Base-by-base conservation (phyloP, 1,284 basidiomycete species). In the Austroboletus novae-zelandiae region DNA sequence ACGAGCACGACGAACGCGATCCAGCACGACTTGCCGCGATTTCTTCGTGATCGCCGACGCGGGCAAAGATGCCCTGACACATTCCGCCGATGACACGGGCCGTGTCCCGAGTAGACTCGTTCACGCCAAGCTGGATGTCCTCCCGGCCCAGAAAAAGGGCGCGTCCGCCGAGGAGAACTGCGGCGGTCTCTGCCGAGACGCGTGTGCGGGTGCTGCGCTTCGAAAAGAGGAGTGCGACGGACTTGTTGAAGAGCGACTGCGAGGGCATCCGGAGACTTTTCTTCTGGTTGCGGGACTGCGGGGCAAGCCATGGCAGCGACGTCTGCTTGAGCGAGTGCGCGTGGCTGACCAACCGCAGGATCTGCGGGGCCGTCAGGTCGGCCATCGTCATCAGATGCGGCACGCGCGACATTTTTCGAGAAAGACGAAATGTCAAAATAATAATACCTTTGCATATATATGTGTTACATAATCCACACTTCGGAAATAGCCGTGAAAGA, bases 31-130 rank as follows among this genome's bases (percentile, higher is more conserved):
- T 51, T 51, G 91, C 93, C 81, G 96, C 94, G 50, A 99, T 88
- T 67, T 99, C 96, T 3, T 80, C 78, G 70, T 99, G 96, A 11
- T 81, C 88, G 7, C 90, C 92, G 1, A 99, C 96, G 43, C 97
- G 86, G 18, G 96, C 97, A 74, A 99, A 98, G 58, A 99, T 93
- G 17, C 96, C 97, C 70, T 98, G 89, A 50, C 88, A 90, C 95
- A 99, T 98, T 15, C 91, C 91, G 17, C 91, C 87, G 55, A 97
- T 81, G 14, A 99, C 91, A 17, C 89, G 79, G 13, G 92, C 89
- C 0, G 91, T 86, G 73, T 99, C 97, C 44, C 89, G 77, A 17
- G 86, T 68, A 39, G 76, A 85, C 78, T 99, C 96, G 70, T 98
- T 99, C 31, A 98, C 95, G 47, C 96, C 96, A 30, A 99, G 77